Evolutionary conservation across 2,329 filamentous ascomycete genomes (phyloP), one percentile per base, ranked within the genome.

Genomic region (Penicillium aurantiogriseum): DNA sequence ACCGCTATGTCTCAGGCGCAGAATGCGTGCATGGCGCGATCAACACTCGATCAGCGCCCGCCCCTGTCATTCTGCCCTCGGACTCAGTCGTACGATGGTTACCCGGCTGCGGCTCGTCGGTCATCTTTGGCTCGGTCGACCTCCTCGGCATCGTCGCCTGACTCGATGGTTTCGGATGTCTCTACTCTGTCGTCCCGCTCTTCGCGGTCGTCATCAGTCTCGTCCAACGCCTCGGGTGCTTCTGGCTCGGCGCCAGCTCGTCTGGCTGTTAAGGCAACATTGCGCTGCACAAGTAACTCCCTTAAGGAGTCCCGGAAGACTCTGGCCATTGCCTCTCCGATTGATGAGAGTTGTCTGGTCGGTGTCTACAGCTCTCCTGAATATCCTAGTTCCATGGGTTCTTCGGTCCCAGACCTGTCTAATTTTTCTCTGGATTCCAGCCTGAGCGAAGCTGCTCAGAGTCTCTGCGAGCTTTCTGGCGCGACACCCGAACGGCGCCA

Each of bases 111-210:
- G 77, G 63, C 73, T 76, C 76, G 80, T 57, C 79, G 71, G 66
- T 80, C 68, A 19, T 83, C 80, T 58, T 71, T 80, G 61, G 78
- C 79, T 56, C 81, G 77, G 54, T 80, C 81, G 23, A 77, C 79
- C 27, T 85, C 83, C 4, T 82, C 79, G 44, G 72, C 72, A 21
- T 82, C 79, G 9, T 83, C 80, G 43, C 85, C 85, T n/a, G 84
- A 86, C 62, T 87, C 85, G 35, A 84, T 86, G 80, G 73, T 86
- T 36, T 86, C 84, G 29, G 85, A 87, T 69, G 78, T 78, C 54
- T 84, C 82, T 36, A 79, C 79, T 15, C 75, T 83, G 58, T 83
- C 82, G 53, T 83, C 72, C 63, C 76, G 75, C 64, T 75, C 71
- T 70, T 84, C 81, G 74, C 81, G 83, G 71, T 84, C 77, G 19